Percentiles rank a stretch among this genome's conserved stretches.
Conservation (phyloP, 495 filamentous ascomycete genomes). For the Penicillium robsamsonii region DNA sequence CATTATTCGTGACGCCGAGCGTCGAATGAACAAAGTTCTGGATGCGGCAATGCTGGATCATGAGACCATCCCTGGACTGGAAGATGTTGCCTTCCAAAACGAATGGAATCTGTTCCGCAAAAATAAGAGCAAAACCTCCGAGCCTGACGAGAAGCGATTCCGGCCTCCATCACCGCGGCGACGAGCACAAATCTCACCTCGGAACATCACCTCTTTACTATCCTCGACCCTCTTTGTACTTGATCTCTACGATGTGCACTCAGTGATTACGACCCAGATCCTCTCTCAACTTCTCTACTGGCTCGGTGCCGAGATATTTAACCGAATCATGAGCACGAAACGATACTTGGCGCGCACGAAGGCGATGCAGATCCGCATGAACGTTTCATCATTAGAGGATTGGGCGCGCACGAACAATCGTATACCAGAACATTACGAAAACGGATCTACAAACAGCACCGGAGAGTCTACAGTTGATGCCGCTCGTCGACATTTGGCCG, state of each 20-base stretch:
- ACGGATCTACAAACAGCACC: slow-evolving; percentile 79
- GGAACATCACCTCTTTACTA: slow-evolving; percentile 95
- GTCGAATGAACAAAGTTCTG: slow-evolving; percentile 92
- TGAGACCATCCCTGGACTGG: slow-evolving; percentile 96
- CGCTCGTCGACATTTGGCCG: slow-evolving; percentile 78
- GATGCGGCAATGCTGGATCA: slow-evolving; percentile 94
- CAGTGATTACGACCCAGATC: slow-evolving; percentile 90
- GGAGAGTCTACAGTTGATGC: slow-evolving; percentile 85
- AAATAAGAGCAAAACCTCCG: slow-evolving; percentile 74
- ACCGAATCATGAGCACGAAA: slow-evolving; percentile 92
- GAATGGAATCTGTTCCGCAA: slow-evolving; percentile 99
- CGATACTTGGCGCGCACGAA: slow-evolving; percentile 96
- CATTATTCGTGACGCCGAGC: slow-evolving; percentile 97
- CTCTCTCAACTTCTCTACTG: slow-evolving; percentile 93
- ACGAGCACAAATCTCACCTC: slow-evolving; percentile 82
- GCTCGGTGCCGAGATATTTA: slow-evolving; percentile 95
- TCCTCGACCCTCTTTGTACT: slow-evolving; percentile 97
- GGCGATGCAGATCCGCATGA: slow-evolving; percentile 99
- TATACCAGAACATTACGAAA: slow-evolving; percentile 92
- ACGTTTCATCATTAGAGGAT: slow-evolving; percentile 90
- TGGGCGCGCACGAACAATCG: slow-evolving; percentile 94
- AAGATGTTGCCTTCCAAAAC: slow-evolving; percentile 93
- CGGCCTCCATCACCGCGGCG: slow-evolving; percentile 94
- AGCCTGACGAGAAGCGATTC: slow-evolving; percentile 86
- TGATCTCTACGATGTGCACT: slow-evolving; percentile 97